Evolutionary conservation across 2,329 filamentous ascomycete genomes (phyloP), one percentile per base, ranked within the genome.

Genomic region (Pseudopyrenochaeta lycopersici): DNA sequence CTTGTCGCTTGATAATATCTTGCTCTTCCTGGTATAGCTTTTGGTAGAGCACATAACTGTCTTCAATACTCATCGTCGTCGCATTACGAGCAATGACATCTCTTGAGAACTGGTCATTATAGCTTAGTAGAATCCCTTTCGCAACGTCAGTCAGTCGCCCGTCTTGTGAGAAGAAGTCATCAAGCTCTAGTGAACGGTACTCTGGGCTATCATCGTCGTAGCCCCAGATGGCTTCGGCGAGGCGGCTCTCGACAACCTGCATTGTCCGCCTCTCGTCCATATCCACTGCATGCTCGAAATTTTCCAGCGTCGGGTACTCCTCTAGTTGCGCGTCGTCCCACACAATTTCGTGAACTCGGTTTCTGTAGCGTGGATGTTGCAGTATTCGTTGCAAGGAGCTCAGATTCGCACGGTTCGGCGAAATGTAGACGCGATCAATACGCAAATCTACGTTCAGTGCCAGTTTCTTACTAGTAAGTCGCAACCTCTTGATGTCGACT

Each of bases 321-420:
- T 58, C 50, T 20, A 72, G 59, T n/a, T 65, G 61, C n/a, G 65
- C 63, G 45, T 78, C 75, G 20, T 79, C 73, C 73, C 72, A 80
- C 30, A 82, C 67, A 4, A 81, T 70, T 49, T 81, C 77, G 3
- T 42, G 55, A 7, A 81, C 63, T 1, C 54, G 33, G 1, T 58
- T 40, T 3, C 72, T 69, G 43, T 76, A 74, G 1, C 36, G 50
- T 4, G 74, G 67, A 54, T 80, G 72, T 9, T 73, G 57, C 7
- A 78, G 72, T 44, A 81, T 62, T 12, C 68, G 63, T 2, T 68
- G 63, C 18, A 78, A 70, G 4, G 77, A 76, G 2, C 71, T 39
- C 5, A 81, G 58, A 45, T 80, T 75, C 18, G 69, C 65, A 3
- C 71, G 70, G 44, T 77, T 79, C 4, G 78, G 69, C 5, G 76